Evolutionary conservation across 2,329 filamentous ascomycete genomes (phyloP), one percentile per base, ranked within the genome.

Genomic region (Monascus ruber): DNA sequence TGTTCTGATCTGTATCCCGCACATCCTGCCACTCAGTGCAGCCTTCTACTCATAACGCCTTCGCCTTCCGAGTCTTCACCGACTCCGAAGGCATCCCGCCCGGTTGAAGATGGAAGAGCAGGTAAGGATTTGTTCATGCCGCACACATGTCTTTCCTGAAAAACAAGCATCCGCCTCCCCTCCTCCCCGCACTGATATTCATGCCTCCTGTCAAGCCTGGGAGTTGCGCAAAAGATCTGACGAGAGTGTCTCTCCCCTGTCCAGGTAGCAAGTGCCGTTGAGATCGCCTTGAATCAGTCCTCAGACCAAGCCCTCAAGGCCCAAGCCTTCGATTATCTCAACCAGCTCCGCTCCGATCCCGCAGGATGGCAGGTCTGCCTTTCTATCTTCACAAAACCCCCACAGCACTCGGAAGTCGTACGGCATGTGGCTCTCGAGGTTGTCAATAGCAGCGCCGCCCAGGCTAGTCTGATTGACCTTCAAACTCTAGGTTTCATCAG

Each of bases 261-360:
- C n/a, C 26, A 95, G 85, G 81, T 95, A 64, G 84, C 91, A 69
- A 89, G 85, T 69, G 91, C 91, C 65, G 91, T 96, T 69, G 79
- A 91, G 64, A 93, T 96, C 68, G 85, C 86, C 64, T 91, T 81
- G 70, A 81, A 89, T 65, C 85, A 85, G 43, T 68, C 74, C 54
- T 83, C 86, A 53, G 79, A 88, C 63, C 79, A 76, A 55, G 66
- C 71, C 49, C 73, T 93, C 56, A 87, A 89, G 66, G 66, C 69
- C 44, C 87, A 94, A 69, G 88, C 89, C 40, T 68, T 66, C 47
- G 68, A 70, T 34, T 70, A 67, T 51, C 55, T 80, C 45, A 74
- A 73, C 62, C 85, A 87, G 58, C 73, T 96, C 46, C 80, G 87
- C 48, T 71, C 79, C 56, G 82, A 95, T 58, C 78, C 85, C 35